Base-by-base conservation (phyloP, 192 early-diverging fungal genomes). In the Rhizophagus sp. region DNA sequence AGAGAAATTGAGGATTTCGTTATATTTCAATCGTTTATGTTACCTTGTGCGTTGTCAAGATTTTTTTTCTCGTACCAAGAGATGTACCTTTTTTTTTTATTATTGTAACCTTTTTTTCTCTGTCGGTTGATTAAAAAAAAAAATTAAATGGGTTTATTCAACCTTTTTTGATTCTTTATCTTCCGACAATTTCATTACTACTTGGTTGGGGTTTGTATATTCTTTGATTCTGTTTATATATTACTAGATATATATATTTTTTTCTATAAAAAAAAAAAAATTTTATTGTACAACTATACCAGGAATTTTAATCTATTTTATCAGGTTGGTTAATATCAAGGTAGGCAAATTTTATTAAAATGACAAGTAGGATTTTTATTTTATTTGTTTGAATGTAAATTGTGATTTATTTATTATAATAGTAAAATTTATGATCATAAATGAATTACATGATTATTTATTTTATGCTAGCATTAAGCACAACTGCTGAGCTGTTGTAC, bases 191-290 rank as follows among this genome's bases (percentile, higher is more conserved):
- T 70, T 70, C 11, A 47, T 47, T 47, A 39, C 30, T 41, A 33
- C 68, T 70, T 70, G 68, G 68, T 70, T 70, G 68, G 68, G 68
- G 68, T 70, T 70, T 70, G 68, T 70, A 70, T 70, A 70, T 70
- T 69, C 30, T 10, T 70, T 41, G 17, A 22, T 70, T 70, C 30
- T 66, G 64, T 33, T 33, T 66, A 66, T 44, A 44, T 44, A 44
- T 5, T 44, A 44, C 41, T 44, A 44, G 24, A 66, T 22, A 24
- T 66, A 66, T 34, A 30, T 30, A 27, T 27, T 27, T 65, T 15
- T 66, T 30, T 30, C 64, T 66, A 30, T 30, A 30, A 30, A 30
- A 30, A 30, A 65, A 30, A 65, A 33, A 66, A 66, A 66, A 33
- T n/a, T 30, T 30, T 66, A 6, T 15, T 66, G 27, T 66, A 66